Base-by-base conservation (phyloP, 208 protist species). In the Trypanosoma mega region DNA sequence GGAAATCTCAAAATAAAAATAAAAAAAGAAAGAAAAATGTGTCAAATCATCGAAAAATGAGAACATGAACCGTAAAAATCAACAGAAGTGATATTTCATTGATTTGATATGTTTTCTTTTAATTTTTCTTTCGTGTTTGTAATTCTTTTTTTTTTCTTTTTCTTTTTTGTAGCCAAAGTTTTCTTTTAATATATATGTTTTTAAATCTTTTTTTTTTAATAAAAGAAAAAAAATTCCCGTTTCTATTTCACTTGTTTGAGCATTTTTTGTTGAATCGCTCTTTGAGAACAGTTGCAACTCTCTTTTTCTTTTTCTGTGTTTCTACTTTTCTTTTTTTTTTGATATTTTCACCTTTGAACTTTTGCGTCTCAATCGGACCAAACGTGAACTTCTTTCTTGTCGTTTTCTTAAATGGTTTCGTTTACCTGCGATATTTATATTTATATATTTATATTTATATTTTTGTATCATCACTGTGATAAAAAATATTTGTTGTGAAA, bases 301-400 rank as follows among this genome's bases (percentile, higher is more conserved):
- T 74, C 20, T 5, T 55, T 29, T 39, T 43, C 63, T 33, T 61
- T 56, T 56, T 16, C 47, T 14, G 59, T 14, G n/a, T 31, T 53
- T 30, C 46, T 30, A 0, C 53, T 62, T 33, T 74, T 72, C 44
- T 14, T 57, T 31, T 67, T 5, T 57, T 2, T 8, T 16, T 72
- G 27, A 23, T 60, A 39, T 27, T 61, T 39, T 55, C 36, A 33
- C 14, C 54, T 50, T 20, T 49, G 23, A 56, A 48, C n/a, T n/a
- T n/a, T n/a, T n/a, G n/a, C n/a, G n/a, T n/a, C n/a, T n/a, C n/a
- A n/a, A n/a, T n/a, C n/a, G n/a, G n/a, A n/a, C n/a, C n/a, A n/a
- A n/a, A n/a, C n/a, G n/a, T n/a, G n/a, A n/a, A n/a, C n/a, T n/a
- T n/a, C n/a, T n/a, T n/a, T n/a, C n/a, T n/a, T n/a, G n/a, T n/a